Base-by-base conservation (phyloP, 1,284 basidiomycete species). In the Sporisorium iseilematis-ciliati region DNA sequence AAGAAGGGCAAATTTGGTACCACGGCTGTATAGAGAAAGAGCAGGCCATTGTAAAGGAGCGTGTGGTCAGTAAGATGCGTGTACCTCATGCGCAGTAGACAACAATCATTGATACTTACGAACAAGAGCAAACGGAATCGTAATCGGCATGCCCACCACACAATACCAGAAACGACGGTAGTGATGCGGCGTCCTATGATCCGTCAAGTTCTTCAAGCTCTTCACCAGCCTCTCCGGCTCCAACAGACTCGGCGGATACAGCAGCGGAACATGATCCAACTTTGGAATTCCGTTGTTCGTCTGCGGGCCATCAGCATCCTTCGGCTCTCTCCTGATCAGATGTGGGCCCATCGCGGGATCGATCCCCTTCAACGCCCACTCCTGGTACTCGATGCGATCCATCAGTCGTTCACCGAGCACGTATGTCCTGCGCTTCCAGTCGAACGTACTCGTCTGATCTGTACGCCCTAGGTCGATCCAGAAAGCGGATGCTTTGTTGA, bases 321-420 rank as follows among this genome's bases (percentile, higher is more conserved):
- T 60, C 2, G 40, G 38, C 31, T 59, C 29, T 5, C 57, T 26
- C 12, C 41, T 16, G 16, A 67, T 65, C 20, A 80, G 54, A 25
- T 59, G 65, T 6, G 81, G 82, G 1, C 78, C 80, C 49, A 81
- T 51, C 2, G 75, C 72, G 7, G 76, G 80, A 57, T 82, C 82
- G 23, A 85, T 80, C 4, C 76, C 80, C 56, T 85, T 85, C 29
- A 85, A 65, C 16, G 80, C 82, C 83, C 83, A 85, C 46, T 85
- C 83, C 50, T 84, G 78, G 41, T 84, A 84, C 45, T 80, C 80
- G 65, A 85, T 82, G 2, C 75, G 66, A 57, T 85, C 83, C 83
- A 85, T 85, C 49, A 85, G 49, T 5, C 67, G 64, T 61, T 85
- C 83, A n/a, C 83, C 83, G 1, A 64, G 14, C 16, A 55, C 48